A percentile compares a stretch with the other conserved stretches of the same genome.
phyloP scores from a whole-genome alignment of 495 filamentous ascomycete species.

The Aspergillus biplanus region DNA sequence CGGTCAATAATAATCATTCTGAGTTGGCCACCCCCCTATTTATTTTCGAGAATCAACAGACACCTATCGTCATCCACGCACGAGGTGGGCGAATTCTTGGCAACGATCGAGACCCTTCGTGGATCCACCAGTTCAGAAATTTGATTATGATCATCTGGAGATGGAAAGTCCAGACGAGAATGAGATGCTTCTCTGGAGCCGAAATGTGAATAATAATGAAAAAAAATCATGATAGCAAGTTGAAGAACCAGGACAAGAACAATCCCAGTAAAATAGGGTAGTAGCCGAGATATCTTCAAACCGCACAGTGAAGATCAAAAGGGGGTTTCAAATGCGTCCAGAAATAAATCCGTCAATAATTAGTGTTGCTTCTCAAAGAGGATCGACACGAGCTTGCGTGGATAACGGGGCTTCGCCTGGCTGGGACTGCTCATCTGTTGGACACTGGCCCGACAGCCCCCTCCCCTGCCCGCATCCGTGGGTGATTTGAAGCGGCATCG shows the following conservation, averaged over 20 bases:
- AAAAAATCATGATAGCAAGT: too few relatives aligned
- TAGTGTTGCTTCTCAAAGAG: slow-evolving; percentile 8
- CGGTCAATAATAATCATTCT: slow-evolving; percentile 5
- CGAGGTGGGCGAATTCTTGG: slow-evolving; percentile 20
- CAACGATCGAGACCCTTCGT: slow-evolving; percentile 30
- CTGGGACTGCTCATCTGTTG: slow-evolving; percentile 13
- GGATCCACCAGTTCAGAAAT: slow-evolving; percentile 19
- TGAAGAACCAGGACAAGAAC: too few relatives aligned
- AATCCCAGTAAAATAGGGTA: too few relatives aligned
- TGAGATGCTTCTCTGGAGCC: too few relatives aligned
- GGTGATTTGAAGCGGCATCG: slow-evolving; percentile 15
- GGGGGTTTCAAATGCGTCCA: not conserved
- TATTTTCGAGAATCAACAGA: not conserved
- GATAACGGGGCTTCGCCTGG: slow-evolving; percentile 31
- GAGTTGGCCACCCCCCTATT: slow-evolving; percentile 12
- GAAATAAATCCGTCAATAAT: not conserved
- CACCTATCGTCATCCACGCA: slow-evolving; percentile 15
- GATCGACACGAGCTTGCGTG: slow-evolving; percentile 34
- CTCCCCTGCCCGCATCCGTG: slow-evolving; percentile 25
- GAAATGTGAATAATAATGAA: too few relatives aligned
- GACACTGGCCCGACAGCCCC: not conserved
- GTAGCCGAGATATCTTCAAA: too few relatives aligned
- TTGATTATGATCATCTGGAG: slow-evolving; percentile 10
- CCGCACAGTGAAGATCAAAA: too few relatives aligned
- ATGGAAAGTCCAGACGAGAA: not conserved